Evolutionary conservation across 2,329 filamentous ascomycete genomes (phyloP).

Genomic region (Meredithiella fracta): DNA sequence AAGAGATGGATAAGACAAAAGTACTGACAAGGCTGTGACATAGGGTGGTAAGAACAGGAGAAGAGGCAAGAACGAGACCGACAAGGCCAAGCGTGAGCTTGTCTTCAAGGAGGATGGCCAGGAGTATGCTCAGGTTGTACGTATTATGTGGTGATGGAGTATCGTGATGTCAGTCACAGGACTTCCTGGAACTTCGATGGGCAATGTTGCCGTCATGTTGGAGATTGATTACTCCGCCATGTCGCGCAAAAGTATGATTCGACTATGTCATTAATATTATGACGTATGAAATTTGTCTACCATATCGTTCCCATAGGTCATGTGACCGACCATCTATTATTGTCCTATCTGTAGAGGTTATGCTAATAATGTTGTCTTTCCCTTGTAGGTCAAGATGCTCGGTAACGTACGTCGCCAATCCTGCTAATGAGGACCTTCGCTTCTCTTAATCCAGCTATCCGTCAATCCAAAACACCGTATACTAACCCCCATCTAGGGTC

Average conservation of each 20-base stretch:
- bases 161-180: too few relatives aligned
- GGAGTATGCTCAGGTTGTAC: slow-evolving; percentile 28
- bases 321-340: not conserved
- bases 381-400: slow-evolving; percentile 59
- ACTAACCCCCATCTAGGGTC: slow-evolving; percentile 31
- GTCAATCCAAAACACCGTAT: not conserved
- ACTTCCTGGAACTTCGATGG: too few relatives aligned
- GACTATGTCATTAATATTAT: not conserved
- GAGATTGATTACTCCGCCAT: not conserved
- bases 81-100: slow-evolving; percentile 97
- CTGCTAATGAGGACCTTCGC: not conserved
- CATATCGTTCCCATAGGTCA: not conserved
- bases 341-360: not conserved
- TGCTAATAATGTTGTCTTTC: slow-evolving; percentile 15
- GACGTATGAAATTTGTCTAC: too few relatives aligned
- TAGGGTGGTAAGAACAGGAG: slow-evolving; percentile 96
- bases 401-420: slow-evolving; percentile 40
- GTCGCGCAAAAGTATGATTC: not conserved
- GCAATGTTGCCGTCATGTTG: too few relatives aligned
- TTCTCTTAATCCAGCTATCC: too few relatives aligned
- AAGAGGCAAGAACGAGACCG: slow-evolving; percentile 97
- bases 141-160: not conserved
- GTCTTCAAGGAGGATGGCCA: slow-evolving; percentile 98
- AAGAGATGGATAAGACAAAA: not conserved
- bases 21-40: slow-evolving; percentile 18